Evolutionary conservation across 805 yeast genomes (phyloP).

Genomic region (Barnettozyma salicaria): DNA sequence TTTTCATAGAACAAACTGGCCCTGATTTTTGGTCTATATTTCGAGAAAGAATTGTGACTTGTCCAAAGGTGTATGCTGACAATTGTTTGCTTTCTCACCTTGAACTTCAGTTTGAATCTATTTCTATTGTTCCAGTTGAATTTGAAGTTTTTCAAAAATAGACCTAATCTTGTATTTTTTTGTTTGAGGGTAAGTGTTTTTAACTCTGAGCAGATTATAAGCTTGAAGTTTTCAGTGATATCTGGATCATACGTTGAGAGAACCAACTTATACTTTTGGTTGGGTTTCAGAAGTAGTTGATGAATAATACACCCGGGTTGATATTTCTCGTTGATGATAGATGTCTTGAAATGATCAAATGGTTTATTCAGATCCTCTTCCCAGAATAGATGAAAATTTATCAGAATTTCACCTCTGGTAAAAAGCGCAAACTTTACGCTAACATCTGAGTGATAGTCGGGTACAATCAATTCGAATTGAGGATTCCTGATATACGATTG

Average conservation of each 20-base stretch:
- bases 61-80: constrained; percentile 20
- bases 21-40: constrained; percentile 42
- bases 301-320: constrained; percentile 22
- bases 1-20: constrained; percentile 40
- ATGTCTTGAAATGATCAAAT: constrained; percentile 30
- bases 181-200: constrained; percentile 10
- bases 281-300: constrained; percentile 23
- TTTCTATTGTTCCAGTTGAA: constrained; percentile 38
- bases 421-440: constrained; percentile 20
- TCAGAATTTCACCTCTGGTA: constrained; percentile 29
- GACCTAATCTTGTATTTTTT: constrained; percentile 30
- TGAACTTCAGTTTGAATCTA: constrained; percentile 32
- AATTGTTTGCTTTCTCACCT: constrained; percentile 16
- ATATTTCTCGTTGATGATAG: constrained; percentile 32
- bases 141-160: constrained; percentile 25
- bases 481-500: constrained; percentile 49
- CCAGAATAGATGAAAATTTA: too few relatives aligned
- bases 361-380: too few relatives aligned
- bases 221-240: constrained; percentile 26
- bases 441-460: constrained; percentile 19
- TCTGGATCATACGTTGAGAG: constrained; percentile 40
- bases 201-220: constrained; percentile 28
- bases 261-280: constrained; percentile 40
- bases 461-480: constrained; percentile 37
- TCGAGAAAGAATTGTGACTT: constrained; percentile 4